These are phyloP conservation scores for Aspergillus sparsus DNA, from an alignment of 495 filamentous ascomycete genomes.

Conservation along the genomic window DNA sequence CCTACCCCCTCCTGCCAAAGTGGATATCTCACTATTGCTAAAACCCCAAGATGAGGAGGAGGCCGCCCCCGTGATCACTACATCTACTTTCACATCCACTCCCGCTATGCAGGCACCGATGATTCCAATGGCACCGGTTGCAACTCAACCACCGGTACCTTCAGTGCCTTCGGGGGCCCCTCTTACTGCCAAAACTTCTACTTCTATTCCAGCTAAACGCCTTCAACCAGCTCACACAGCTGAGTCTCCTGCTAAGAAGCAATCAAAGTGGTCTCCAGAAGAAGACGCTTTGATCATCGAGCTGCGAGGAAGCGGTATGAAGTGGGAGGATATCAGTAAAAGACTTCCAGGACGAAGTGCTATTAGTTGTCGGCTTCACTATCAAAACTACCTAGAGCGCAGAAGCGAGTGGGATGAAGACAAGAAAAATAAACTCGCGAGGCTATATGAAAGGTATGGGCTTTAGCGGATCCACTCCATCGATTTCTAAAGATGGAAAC, in stretches of 20 bases:
- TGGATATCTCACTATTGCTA: constrained; percentile 87
- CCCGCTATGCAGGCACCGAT: constrained; percentile 50
- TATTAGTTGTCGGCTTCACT: constrained; percentile 91
- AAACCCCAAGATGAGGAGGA: constrained; percentile 81
- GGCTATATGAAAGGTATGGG: constrained; percentile 87
- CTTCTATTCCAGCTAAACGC: constrained; percentile 51
- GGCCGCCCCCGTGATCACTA: constrained; percentile 54
- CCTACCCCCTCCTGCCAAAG: constrained; percentile 61
- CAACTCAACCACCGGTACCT: constrained; percentile 34
- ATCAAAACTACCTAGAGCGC: constrained; percentile 95
- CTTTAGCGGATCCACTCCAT: too few species aligned
- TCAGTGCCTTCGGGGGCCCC: constrained; percentile 32
- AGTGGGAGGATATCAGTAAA: constrained; percentile 97
- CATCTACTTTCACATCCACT: constrained; percentile 52
- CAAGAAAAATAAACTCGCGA: constrained; percentile 92
- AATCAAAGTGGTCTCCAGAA: constrained; percentile 92
- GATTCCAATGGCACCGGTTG: constrained; percentile 33
- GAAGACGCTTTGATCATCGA: constrained; percentile 90
- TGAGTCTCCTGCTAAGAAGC: constrained; percentile 86
- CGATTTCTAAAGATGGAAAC: too few species aligned
- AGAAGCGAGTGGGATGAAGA: constrained; percentile 94
- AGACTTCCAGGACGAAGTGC: constrained; percentile 84
- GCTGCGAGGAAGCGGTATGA: constrained; percentile 85
- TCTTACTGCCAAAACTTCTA: constrained; percentile 35
- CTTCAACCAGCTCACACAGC: constrained; percentile 48